Evolutionary conservation across 2,329 filamentous ascomycete species (phyloP), one percentile per base, ranked within the genome.

Genomic region (Rhinocladiella similis): DNA sequence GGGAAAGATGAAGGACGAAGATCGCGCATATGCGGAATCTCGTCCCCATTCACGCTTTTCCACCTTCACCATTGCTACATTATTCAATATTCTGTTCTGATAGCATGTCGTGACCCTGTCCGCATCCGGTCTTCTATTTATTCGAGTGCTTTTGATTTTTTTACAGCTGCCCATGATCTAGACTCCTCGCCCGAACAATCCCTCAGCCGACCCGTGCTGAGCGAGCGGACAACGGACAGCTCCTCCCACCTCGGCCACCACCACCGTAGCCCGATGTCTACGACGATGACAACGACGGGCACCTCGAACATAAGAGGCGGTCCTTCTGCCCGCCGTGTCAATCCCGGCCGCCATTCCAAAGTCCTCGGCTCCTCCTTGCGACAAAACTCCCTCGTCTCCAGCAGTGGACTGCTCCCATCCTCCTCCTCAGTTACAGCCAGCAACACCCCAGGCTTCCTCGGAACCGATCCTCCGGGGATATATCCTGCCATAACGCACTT

Each of bases 401-500:
- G 70, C 56, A 60, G 67, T 29, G 63, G 57, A 38, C 59, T 58
- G 25, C 54, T 50, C 42, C 53, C 50, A 19, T 16, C 46, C 41
- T 41, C 59, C 59, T 56, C 47, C 49, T 68, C 51, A 53, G 66
- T 39, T 47, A 35, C 54, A 35, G 43, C 56, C 29, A 18, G 51
- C 3, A 48, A 50, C 36, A 52, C 20, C n/a, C 49, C 46, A 18
- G 50, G 9, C 25, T 16, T 19, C n/a, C 45, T 13, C 12, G 60
- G 68, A 54, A 65, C 69, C 57, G 66, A 74, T 16, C 72, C 74
- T 36, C 72, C 75, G 49, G 76, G 75, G 38, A 85, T 88, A 72
- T 87, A 83, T 65, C 85, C 86, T 57, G 85, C 83, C 20, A 80
- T 88, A 61, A 83, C 83, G 39, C 85, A 86, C 70, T 97, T 99